Evolutionary conservation across 2,329 filamentous ascomycete genomes (phyloP), one percentile per base, ranked within the genome.

Genomic region (Exophiala viscosa): DNA sequence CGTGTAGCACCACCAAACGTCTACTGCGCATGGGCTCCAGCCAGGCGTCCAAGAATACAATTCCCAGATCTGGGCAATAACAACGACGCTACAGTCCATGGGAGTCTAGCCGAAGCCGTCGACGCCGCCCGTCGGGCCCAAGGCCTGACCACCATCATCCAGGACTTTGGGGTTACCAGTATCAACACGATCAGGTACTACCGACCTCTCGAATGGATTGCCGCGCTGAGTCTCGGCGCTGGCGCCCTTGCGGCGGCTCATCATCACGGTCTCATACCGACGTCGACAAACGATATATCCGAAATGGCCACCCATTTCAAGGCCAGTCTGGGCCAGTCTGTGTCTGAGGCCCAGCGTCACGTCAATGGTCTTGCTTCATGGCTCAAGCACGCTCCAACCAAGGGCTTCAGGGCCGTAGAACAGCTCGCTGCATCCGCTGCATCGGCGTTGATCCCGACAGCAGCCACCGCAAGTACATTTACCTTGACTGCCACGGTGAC

Each of bases 21-120:
- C 34, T 60, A 55, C 48, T 57, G 53, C 38, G 50, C 48, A 34
- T 59, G 58, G 58, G 38, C 44, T 3, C 10, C 23, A 28, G 23
- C 50, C 35, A 34, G 23, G 10, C 31, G 39, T 17, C 3, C 28
- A 14, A 17, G 28, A 4, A 39, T 28, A n/a, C 20, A 28, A 13
- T 31, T 31, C 39, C 42, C 35, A 7, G 18, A n/a, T 17, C 13
- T 32, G 28, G 23, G 15, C 11, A 11, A 5, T 31, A 14, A 17
- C 36, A 13, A 15, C 15, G 7, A 35, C 13, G 1, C 20, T 32
- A 35, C 34, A 38, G n/a, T 9, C 8, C 23, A 39, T 9, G 28
- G n/a, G 31, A 43, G 35, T 10, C 48, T 52, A n/a, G 46, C 43
- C 14, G 42, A 45, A 41, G 48, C 48, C 1, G 49, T 50, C 38